Evolutionary conservation across 163 green algal genomes (phyloP).

Genomic region (Smithsoniella earleae): DNA sequence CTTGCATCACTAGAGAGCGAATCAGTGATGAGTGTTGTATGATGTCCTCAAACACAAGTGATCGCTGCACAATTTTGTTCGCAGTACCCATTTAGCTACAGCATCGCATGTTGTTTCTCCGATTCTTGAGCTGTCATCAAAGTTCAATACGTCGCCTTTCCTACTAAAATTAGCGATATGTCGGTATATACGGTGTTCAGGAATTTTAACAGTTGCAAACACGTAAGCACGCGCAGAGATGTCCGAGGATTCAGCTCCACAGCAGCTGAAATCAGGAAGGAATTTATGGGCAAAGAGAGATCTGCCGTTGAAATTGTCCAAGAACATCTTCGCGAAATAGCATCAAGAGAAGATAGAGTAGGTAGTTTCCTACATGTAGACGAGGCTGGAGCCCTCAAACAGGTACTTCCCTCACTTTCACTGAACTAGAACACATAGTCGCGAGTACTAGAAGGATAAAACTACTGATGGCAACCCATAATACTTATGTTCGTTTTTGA

Average conservation of each 20-base stretch:
- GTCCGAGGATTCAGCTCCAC: neutral
- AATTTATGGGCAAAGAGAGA: neutral
- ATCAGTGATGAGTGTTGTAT: no score
- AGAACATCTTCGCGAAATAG: neutral
- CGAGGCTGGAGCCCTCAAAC: conserved; percentile 46
- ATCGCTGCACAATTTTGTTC: no score
- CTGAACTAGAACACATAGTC: neutral
- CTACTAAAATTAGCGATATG: no score
- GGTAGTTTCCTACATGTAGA: conserved; percentile 61
- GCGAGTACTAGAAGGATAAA: neutral
- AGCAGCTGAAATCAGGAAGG: neutral
- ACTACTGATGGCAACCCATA: neutral
- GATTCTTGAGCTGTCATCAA: no score
- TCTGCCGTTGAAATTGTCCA: conserved; percentile 10
- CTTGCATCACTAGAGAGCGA: no score
- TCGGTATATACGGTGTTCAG: no score
- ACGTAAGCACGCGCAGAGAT: no score
- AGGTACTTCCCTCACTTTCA: conserved; percentile 38
- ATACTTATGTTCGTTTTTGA: conserved; percentile 18
- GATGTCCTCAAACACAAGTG: no score
- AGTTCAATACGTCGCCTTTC: no score
- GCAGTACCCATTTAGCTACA: no score
- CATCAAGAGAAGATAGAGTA: neutral
- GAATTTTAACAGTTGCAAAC: no score
- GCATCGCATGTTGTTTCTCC: no score